phyloP scores from a whole-genome alignment of 169 alveolate genomes.

The Plasmodium berghei region DNA sequence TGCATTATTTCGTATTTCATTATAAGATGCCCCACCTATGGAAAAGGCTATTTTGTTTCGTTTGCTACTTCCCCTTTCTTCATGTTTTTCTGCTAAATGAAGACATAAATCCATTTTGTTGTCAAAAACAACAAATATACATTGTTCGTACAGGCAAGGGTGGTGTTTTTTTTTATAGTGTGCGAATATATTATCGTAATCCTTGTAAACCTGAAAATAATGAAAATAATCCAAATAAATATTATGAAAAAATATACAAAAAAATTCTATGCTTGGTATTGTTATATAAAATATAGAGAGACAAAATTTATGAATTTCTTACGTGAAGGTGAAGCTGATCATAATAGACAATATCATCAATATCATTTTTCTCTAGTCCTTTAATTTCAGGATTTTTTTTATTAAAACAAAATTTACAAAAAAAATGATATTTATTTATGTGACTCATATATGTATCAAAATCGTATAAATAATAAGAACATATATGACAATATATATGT shows the following conservation, averaged over 20 bases:
- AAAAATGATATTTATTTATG: slow-evolving; percentile 68
- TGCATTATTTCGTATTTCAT: slow-evolving; percentile 43
- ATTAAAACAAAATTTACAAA: slow-evolving; percentile 74
- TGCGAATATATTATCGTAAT: slow-evolving; percentile 73
- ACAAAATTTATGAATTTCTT: neutral
- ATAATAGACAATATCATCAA: slow-evolving; percentile 50
- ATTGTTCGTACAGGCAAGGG: slow-evolving; percentile 82
- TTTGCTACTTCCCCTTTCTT: slow-evolving; percentile 56
- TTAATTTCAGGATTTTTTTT: slow-evolving; percentile 17
- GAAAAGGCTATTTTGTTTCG: slow-evolving; percentile 55
- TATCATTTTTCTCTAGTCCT: slow-evolving; percentile 19
- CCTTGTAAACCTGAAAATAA: slow-evolving; percentile 75
- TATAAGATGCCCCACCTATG: slow-evolving; percentile 69
- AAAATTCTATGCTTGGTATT: neutral
- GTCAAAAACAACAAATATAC: slow-evolving; percentile 82
- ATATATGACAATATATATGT: slow-evolving; percentile 74
- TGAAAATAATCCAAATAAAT: neutral
- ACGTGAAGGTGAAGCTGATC: slow-evolving; percentile 67
- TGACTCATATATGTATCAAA: slow-evolving; percentile 67
- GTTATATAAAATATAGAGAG: neutral
- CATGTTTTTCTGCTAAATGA: slow-evolving; percentile 79
- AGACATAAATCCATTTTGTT: slow-evolving; percentile 78
- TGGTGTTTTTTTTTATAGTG: slow-evolving; percentile 80
- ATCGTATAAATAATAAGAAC: slow-evolving; percentile 60
- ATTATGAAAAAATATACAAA: neutral